Conservation (phyloP, 2,329 filamentous ascomycete species). For the Zopfia rhizophila region DNA sequence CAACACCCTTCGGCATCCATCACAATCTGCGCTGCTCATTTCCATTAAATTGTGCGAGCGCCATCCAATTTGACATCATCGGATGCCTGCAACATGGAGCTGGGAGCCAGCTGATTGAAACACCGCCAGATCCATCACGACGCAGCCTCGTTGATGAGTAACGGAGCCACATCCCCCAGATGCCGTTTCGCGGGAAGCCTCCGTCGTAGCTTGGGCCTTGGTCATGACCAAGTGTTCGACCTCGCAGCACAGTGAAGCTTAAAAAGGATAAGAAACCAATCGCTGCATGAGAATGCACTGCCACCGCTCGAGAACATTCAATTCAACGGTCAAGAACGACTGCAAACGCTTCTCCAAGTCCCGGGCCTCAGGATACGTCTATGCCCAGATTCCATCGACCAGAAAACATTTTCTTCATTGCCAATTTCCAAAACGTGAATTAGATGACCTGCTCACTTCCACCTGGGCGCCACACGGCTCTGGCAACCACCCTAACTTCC, state of each 20-base stretch:
- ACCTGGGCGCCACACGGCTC: background rate
- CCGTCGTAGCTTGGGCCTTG: slow-evolving; percentile 9
- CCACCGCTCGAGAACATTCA: slow-evolving; percentile 6
- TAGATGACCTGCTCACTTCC: slow-evolving; percentile 17
- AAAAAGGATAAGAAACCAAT: too few relatives aligned
- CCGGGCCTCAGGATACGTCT: slow-evolving; percentile 8
- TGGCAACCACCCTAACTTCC: background rate
- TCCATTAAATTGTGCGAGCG: background rate
- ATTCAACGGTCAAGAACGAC: slow-evolving; percentile 3
- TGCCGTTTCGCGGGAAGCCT: background rate
- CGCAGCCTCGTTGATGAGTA: slow-evolving; percentile 11
- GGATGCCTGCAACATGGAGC: slow-evolving; percentile 11
- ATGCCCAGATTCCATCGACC: slow-evolving; percentile 15
- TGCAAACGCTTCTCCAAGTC: slow-evolving; percentile 3
- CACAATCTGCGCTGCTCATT: slow-evolving; percentile 12
- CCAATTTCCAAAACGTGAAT: slow-evolving; percentile 21
- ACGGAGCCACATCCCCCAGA: slow-evolving; percentile 2
- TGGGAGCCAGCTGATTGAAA: slow-evolving; percentile 9
- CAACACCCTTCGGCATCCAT: slow-evolving; percentile 9
- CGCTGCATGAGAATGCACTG: slow-evolving; percentile 17
- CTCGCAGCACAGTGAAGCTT: too few relatives aligned
- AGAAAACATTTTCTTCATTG: background rate
- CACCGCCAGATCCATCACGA: slow-evolving; percentile 5
- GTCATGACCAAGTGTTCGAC: background rate
- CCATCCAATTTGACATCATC: slow-evolving; percentile 6